These are phyloP conservation scores for Trametes sp. DNA, from an alignment of 1,284 basidiomycete genomes.

Conservation along the genomic window DNA sequence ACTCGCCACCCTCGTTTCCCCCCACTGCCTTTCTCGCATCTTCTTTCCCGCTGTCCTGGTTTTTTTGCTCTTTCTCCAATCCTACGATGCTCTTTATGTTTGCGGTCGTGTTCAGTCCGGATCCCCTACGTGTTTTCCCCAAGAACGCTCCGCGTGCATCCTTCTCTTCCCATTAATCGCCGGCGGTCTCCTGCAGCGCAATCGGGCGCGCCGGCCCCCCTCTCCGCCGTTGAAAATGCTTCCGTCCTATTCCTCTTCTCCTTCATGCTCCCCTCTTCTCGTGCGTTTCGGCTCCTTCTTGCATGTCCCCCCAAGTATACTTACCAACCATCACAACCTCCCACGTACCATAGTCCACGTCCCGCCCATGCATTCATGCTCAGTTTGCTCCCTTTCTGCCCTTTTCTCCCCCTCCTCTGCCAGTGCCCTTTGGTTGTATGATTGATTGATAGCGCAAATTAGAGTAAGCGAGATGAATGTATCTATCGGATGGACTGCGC, in stretches of 20 bases:
- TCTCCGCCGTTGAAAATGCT: slow-evolving; percentile 18
- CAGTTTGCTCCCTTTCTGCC: slow-evolving; percentile 14
- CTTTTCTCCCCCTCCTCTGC: slow-evolving; percentile 5
- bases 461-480: slow-evolving; percentile 33
- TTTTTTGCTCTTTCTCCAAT: slow-evolving; percentile 15
- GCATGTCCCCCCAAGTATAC: slow-evolving; percentile 22
- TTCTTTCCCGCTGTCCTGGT: slow-evolving; percentile 20
- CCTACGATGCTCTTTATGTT: slow-evolving; percentile 22
- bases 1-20: slow-evolving; percentile 36
- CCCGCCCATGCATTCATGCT: slow-evolving; percentile 33
- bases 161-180: slow-evolving; percentile 24
- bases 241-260: neutral
- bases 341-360: slow-evolving; percentile 32
- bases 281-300: slow-evolving; percentile 18
- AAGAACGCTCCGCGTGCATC: slow-evolving; percentile 25
- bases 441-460: slow-evolving; percentile 33
- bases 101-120: slow-evolving; percentile 18
- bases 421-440: slow-evolving; percentile 34
- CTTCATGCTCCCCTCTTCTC: neutral
- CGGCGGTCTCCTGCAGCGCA: slow-evolving; percentile 40
- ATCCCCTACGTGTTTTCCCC: slow-evolving; percentile 16
- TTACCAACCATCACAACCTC: slow-evolving; percentile 19
- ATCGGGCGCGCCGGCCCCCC: slow-evolving; percentile 27
- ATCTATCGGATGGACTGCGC: slow-evolving; percentile 34
- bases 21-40: neutral